Evolutionary conservation across 495 filamentous ascomycete genomes (phyloP), one percentile per base, ranked within the genome.

Genomic region (Penicillium coprophilum): DNA sequence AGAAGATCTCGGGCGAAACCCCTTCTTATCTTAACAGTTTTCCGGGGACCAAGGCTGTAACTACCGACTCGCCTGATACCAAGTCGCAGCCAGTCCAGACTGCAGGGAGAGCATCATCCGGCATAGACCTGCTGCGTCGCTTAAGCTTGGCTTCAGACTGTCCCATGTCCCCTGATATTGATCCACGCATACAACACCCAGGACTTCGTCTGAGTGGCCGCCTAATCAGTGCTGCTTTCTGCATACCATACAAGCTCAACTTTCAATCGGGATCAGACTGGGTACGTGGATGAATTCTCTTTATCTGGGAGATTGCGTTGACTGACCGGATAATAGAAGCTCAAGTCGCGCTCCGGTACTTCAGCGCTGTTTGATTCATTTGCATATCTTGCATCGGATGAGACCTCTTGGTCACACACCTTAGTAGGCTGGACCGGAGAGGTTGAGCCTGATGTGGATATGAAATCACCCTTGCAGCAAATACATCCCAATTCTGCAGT

Each of bases 361-460:
- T 95, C 92, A 5, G 90, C 92, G 19, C 78, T 97, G 23, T 93
- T 92, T 70, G 91, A 96, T 68, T 88, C 90, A 30, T 88, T 97
- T 63, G 84, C 86, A 17, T 86, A 92, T 70, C 82, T 97, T 23
- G 88, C 89, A 8, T 91, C 90, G 6, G 73, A 87, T 40, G 77
- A 87, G 21, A 82, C 84, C 8, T 80, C 82, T 20, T 97, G 90
- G 90, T 87, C 89, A 61, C 91, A 95, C 73, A 91, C 86, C 0
- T 77, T 96, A 1, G 87, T 97, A 46, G 92, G 88, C 19, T 97
- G 92, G 92, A 93, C 92, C 2, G 92, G 92, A 31, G 92, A 97
- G 69, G 88, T 97, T 44, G 82, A 88, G 50, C 72, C 77, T 3
- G 69, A 78, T 10, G 40, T 72, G 13, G 76, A 83, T 24, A 51